Base-by-base conservation (phyloP, 1,139 yeast species). In the Suhomyces anneliseae region DNA sequence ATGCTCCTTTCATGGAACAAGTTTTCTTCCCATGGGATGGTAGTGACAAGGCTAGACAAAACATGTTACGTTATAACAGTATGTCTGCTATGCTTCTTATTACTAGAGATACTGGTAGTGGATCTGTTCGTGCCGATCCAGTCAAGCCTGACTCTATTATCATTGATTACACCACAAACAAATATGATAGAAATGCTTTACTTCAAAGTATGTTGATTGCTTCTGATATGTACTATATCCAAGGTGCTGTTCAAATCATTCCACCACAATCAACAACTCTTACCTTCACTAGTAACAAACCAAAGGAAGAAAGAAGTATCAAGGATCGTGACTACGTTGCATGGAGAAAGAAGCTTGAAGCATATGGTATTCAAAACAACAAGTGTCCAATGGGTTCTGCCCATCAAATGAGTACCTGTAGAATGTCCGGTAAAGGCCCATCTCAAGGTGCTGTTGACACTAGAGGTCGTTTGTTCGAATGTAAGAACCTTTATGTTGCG, bases 401-500 rank as follows among this genome's bases (percentile, higher is more conserved):
- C 7, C 86, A 82, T 60, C 86, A 82, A 61, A 81, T 82, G 85
- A 71, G 81, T 45, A 60, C 78, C 2, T 80, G 85, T 58, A 71
- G 85, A 50, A 79, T 81, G 69, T 67, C 77, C 5, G 81, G 82
- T 14, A 69, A 69, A 53, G 77, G 78, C 8, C 78, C 84, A 8
- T 50, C 55, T 10, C 57, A 71, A 48, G 81, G 82, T 7, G 84
- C 84, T 6, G 72, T 76, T 44, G 82, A 79, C 51, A 59, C 58
- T 29, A 67, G 63, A 27, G 86, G 85, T 8, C 72, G 72, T 46
- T 69, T 81, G 34, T 78, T 66, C 58, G 87, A 82, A 54, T 76
- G 83, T 57, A 61, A 68, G 38, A 79, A 81, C 54, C 69, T 82
- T 38, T 78, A 71, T 54, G 77, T 82, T 31, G 83, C 83, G 3